A percentile compares a stretch with the other conserved stretches of the same genome.
Evolutionary conservation across 2,329 filamentous ascomycete genomes (phyloP).

Genomic region (Arthrobotrys entomopaga): DNA sequence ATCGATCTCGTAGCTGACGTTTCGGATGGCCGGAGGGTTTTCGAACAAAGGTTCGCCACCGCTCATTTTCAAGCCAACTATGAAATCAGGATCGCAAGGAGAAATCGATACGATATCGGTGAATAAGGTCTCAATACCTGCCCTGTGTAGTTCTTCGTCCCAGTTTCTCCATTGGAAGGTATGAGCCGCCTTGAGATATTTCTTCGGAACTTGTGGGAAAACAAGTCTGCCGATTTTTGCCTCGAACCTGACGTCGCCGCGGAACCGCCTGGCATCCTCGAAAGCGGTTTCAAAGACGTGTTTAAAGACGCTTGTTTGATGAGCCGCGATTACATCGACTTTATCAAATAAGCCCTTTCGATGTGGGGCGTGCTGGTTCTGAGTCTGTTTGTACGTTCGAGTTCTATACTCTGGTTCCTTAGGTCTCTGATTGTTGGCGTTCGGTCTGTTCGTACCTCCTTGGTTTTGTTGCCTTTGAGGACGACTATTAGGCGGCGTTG

Average conservation of each 20-base stretch:
- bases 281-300: conserved; percentile 45
- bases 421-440: conserved; percentile 6
- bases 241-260: conserved; percentile 51
- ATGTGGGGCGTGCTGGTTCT: conserved; percentile 37
- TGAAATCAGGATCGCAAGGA: conserved; percentile 53
- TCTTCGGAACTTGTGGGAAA: conserved; percentile 43
- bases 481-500: not conserved
- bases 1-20: conserved; percentile 44
- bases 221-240: conserved; percentile 53
- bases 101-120: conserved; percentile 48
- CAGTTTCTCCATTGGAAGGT: conserved; percentile 50
- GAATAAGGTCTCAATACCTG: conserved; percentile 38
- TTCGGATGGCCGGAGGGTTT: conserved; percentile 31
- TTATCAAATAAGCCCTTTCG: conserved; percentile 29
- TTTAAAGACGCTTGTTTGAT: conserved; percentile 22
- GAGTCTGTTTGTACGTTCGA: conserved; percentile 32
- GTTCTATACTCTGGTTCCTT: conserved; percentile 36
- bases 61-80: conserved; percentile 49
- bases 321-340: conserved; percentile 17
- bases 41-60: conserved; percentile 62
- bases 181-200: conserved; percentile 38
- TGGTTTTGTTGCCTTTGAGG: conserved; percentile 18
- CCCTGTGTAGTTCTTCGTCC: conserved; percentile 32
- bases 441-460: conserved; percentile 3
- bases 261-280: conserved; percentile 52